Base-by-base conservation (phyloP, 805 yeast species). In the Brettanomyces bruxellensis region DNA sequence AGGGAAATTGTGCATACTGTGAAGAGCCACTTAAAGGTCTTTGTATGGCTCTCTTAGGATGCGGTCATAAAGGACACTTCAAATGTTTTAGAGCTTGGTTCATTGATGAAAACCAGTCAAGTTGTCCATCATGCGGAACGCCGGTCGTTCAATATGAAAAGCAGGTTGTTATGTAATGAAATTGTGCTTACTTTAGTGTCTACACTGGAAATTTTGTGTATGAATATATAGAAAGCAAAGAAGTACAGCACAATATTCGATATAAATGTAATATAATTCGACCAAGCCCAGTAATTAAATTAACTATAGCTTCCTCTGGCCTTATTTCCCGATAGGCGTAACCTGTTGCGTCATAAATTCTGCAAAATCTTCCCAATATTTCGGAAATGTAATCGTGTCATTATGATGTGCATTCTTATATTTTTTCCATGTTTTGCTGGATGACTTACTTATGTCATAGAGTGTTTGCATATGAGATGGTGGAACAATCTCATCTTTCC, bases 41-140 rank as follows among this genome's bases (percentile, higher is more conserved):
- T 47, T 73, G 81, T 13, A 75, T 85, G 13, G 74, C 68, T 50
- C 66, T 70, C 49, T 60, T 84, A 44, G 74, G 69, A 25, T 91
- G 98, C 68, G 97, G 96, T 0, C 98, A 91, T 62, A 71, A 80
- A 47, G 89, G 91, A 1, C 98, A 91, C 65, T 79, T 79, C 57
- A 81, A 80, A 3, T 91, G 98, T 67, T 67, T 88, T 56, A 71
- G 73, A 49, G 72, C 75, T 35, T 91, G 97, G 97, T 81, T 86
- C 56, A 60, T 81, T 22, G 79, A 74, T 1, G 81, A 76, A 36
- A 70, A 68, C 13, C 80, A 83, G 69, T 57, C 65, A 3, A 86
- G 78, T 47, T 90, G 98, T 59, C 97, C 97, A 1, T 93, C 95
- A 0, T 84, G 87, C 58, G 78, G 76, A n/a, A 23, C 45, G 6